A percentile compares a stretch with the other conserved stretches of the same genome.
Conservation (phyloP, 306 rosid genomes). For the Lathyrus tuberosus region DNA sequence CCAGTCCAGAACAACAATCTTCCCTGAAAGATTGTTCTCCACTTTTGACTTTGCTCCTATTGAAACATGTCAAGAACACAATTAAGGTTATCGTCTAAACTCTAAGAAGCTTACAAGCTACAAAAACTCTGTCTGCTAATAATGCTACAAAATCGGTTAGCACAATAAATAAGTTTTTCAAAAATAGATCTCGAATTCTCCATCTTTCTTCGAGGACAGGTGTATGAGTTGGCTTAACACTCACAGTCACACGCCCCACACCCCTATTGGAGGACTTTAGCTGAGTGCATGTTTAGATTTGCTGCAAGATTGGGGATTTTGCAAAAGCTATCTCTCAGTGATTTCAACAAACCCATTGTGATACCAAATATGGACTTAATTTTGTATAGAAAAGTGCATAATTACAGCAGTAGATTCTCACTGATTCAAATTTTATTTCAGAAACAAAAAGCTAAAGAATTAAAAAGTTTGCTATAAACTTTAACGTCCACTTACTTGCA, state of each 20-base stretch:
- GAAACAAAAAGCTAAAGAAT: too few species aligned
- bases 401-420: conserved; percentile 27
- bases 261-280: neutral
- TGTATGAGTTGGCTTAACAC: conserved; percentile 30
- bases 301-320: neutral
- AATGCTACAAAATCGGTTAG: conserved; percentile 12
- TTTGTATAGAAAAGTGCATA: neutral
- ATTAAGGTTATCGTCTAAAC: conserved; percentile 13
- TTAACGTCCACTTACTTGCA: too few species aligned
- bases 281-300: neutral
- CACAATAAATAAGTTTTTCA: neutral
- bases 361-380: neutral
- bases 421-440: conserved; percentile 16
- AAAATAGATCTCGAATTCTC: conserved; percentile 9
- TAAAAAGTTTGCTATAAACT: too few species aligned
- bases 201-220: neutral
- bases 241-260: neutral
- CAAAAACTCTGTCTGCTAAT: neutral
- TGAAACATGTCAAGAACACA: conserved; percentile 32
- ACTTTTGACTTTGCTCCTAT: conserved; percentile 56
- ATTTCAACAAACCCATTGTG: neutral
- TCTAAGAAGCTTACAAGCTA: conserved; percentile 8
- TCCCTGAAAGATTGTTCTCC: too few species aligned
- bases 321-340: neutral
- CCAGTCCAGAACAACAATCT: too few species aligned